Conservation (phyloP, 73 alveolate species). For the Paramecium primaurelia region DNA sequence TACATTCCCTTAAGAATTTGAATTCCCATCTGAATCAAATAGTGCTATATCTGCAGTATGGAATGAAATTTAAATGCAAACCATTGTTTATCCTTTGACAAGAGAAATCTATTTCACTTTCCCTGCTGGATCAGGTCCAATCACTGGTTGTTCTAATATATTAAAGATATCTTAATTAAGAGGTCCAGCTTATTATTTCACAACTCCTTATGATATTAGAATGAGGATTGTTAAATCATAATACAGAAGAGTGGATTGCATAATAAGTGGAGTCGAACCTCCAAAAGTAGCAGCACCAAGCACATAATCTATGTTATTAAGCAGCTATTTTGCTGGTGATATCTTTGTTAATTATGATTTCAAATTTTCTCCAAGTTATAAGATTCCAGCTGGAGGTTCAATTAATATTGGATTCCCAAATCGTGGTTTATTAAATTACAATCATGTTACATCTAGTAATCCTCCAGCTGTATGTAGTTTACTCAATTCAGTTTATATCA, state of each 20-base stretch:
- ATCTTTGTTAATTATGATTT: conserved; percentile 33
- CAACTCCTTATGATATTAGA: conserved; percentile 9
- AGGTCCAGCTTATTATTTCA: conserved; percentile 45
- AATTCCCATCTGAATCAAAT: conserved; percentile 39
- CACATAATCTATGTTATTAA: neutral
- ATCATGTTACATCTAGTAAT: neutral
- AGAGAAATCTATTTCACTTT: neutral
- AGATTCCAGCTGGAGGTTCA: conserved; percentile 47
- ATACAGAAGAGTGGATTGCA: conserved; percentile 18
- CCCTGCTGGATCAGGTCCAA: neutral
- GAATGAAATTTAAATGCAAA: neutral
- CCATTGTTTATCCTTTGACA: neutral
- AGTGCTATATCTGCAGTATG: neutral
- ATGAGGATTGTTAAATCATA: neutral
- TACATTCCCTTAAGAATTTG: neutral
- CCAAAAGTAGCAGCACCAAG: conserved; percentile 28
- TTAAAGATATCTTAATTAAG: conserved; percentile 21
- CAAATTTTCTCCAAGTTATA: conserved; percentile 51
- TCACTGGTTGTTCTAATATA: neutral
- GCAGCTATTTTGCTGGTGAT: conserved; percentile 55
- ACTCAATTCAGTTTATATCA: neutral
- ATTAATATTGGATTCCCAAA: conserved; percentile 39
- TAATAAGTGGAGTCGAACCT: neutral
- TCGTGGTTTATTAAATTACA: conserved; percentile 27
- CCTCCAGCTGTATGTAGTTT: conserved; percentile 45